A percentile compares a stretch with the other conserved stretches of the same genome.
Conservation (phyloP, 148 eudicot species). For the Chenopodium album region DNA sequence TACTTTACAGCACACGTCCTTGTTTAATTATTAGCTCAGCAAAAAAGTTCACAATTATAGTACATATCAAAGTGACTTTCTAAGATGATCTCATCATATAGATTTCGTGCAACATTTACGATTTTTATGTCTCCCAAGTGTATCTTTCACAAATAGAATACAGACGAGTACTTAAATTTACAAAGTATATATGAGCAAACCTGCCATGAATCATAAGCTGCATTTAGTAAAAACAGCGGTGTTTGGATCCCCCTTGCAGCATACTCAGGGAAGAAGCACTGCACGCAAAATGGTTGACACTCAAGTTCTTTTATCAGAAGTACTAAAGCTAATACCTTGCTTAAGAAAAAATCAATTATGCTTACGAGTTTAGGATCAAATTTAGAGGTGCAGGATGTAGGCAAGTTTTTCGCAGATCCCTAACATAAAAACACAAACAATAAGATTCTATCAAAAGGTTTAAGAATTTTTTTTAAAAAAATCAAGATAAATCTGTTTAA, state of each 20-base stretch:
- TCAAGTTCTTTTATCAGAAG: not conserved
- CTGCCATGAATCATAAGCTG: constrained; percentile 93
- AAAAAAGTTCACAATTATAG: not conserved
- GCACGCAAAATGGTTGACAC: constrained; percentile 21
- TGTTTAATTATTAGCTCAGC: constrained; percentile 9
- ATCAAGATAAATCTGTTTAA: no score
- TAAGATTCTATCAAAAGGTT: not conserved
- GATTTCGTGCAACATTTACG: not conserved
- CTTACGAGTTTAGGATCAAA: constrained; percentile 62
- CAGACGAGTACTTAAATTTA: not conserved
- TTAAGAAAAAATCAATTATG: not conserved
- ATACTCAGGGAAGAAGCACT: constrained; percentile 93
- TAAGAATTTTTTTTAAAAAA: not conserved
- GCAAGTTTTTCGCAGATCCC: constrained; percentile 80
- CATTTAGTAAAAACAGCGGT: constrained; percentile 68
- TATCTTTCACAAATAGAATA: not conserved
- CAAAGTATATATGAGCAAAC: constrained; percentile 34
- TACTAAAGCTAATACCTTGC: not conserved
- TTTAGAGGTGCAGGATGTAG: constrained; percentile 58
- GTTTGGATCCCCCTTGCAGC: constrained; percentile 54
- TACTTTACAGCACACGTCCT: not conserved
- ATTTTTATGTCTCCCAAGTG: not conserved
- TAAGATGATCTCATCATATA: not conserved
- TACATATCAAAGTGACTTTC: not conserved
- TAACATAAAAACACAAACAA: constrained; percentile 18